These are phyloP conservation scores for Penicillium alfredii DNA, from an alignment of 495 filamentous ascomycete genomes.

Conservation along the genomic window DNA sequence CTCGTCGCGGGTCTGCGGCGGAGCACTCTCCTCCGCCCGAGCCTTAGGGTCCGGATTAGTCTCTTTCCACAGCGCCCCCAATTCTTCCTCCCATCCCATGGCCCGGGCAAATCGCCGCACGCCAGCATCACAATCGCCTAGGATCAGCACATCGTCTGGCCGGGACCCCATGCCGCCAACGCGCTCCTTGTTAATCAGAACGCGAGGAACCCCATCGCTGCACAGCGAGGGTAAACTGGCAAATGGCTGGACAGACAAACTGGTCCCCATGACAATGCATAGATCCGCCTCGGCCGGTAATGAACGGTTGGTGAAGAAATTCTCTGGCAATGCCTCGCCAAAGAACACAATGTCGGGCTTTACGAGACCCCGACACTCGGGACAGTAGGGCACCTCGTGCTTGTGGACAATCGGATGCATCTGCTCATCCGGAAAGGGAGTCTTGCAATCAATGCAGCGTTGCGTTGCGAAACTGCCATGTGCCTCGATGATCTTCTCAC, in stretches of 20 bases:
- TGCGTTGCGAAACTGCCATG: slow-evolving; percentile 92
- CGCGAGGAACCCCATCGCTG: slow-evolving; percentile 56
- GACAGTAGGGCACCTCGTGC: slow-evolving; percentile 64
- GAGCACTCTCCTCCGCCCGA: slow-evolving; percentile 26
- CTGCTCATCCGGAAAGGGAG: slow-evolving; percentile 57
- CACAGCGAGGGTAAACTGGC: slow-evolving; percentile 66
- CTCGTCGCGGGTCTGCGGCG: slow-evolving; percentile 47
- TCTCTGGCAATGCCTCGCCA: slow-evolving; percentile 71
- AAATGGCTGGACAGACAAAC: slow-evolving; percentile 83
- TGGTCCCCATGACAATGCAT: slow-evolving; percentile 87
- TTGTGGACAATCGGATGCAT: slow-evolving; percentile 63
- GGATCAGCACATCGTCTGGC: slow-evolving; percentile 67
- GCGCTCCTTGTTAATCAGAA: slow-evolving; percentile 83
- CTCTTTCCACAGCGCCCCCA: slow-evolving; percentile 63
- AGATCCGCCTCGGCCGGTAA: slow-evolving; percentile 65
- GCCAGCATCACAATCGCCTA: slow-evolving; percentile 76
- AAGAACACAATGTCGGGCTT: slow-evolving; percentile 99
- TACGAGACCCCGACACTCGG: slow-evolving; percentile 69
- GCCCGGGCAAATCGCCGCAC: slow-evolving; percentile 76
- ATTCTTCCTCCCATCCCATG: slow-evolving; percentile 80
- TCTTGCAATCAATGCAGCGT: slow-evolving; percentile 82
- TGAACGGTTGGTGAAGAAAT: slow-evolving; percentile 56
- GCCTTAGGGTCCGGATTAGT: slow-evolving; percentile 41
- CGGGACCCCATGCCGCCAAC: slow-evolving; percentile 75
- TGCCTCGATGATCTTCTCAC: slow-evolving; percentile 79